These are phyloP conservation scores for Earliella scabrosa DNA, from an alignment of 1,284 basidiomycete genomes.

Conservation along the genomic window DNA sequence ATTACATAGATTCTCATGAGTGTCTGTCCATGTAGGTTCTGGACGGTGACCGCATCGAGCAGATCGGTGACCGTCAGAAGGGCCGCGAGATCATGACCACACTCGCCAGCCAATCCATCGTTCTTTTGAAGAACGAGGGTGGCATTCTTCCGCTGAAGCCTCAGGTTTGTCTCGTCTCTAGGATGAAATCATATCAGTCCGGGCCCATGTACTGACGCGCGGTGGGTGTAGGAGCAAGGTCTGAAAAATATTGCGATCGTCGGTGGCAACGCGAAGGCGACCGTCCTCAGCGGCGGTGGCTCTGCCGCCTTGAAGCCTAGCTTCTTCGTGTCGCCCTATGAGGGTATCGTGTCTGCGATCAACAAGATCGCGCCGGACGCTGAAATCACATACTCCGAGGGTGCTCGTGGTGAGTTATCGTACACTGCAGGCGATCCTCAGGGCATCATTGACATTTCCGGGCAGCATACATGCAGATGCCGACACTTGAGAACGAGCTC, in stretches of 20 bases:
- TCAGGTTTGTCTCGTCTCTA: no score
- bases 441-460: background rate
- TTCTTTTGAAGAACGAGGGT: slow-evolving; percentile 75
- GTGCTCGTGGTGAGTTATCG: slow-evolving; percentile 50
- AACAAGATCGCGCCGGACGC: slow-evolving; percentile 44
- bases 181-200: no score
- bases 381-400: slow-evolving; percentile 66
- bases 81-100: slow-evolving; percentile 66
- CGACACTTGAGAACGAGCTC: slow-evolving; percentile 68
- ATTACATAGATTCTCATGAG: no score
- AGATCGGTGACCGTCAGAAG: slow-evolving; percentile 60
- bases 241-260: slow-evolving; percentile 76
- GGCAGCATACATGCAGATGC: slow-evolving; percentile 62
- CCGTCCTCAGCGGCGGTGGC: slow-evolving; percentile 76
- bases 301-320: slow-evolving; percentile 75
- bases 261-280: slow-evolving; percentile 75
- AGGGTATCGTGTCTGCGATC: slow-evolving; percentile 65
- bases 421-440: background rate
- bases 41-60: slow-evolving; percentile 69
- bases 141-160: slow-evolving; percentile 62
- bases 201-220: background rate
- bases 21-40: slow-evolving; percentile 63
- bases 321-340: slow-evolving; percentile 73
- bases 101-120: slow-evolving; percentile 69
- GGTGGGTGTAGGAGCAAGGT: slow-evolving; percentile 29